Percentiles rank a stretch among this genome's conserved stretches.
Evolutionary conservation across 306 rosid genomes (phyloP).

Genomic region (Inga laurina): DNA sequence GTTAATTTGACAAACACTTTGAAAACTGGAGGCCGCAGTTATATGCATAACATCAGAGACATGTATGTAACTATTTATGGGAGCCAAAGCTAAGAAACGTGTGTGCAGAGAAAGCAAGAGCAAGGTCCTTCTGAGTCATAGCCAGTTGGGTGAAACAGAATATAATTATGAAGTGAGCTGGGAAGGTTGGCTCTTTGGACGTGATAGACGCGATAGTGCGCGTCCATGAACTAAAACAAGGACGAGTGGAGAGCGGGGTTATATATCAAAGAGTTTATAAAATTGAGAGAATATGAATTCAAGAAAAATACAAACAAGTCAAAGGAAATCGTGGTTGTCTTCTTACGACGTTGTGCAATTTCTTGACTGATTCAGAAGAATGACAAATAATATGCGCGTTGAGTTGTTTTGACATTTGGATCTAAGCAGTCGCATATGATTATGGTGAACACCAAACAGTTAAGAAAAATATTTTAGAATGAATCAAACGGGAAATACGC

Average conservation of each 20-base stretch:
- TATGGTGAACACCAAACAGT: neutral
- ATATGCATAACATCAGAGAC: neutral
- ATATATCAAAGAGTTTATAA: no score
- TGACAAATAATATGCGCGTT: neutral
- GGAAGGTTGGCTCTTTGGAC: neutral
- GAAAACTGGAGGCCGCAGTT: neutral
- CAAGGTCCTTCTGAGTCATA: neutral
- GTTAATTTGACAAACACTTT: neutral
- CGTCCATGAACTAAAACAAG: neutral
- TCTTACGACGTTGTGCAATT: neutral
- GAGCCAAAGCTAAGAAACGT: neutral
- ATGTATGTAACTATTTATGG: neutral
- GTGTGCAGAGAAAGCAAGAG: neutral
- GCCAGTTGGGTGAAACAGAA: slow-evolving; percentile 6
- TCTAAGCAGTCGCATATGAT: neutral
- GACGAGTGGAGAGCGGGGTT: neutral
- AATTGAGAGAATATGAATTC: neutral
- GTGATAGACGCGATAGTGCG: neutral
- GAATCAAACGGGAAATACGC: neutral
- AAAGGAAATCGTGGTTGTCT: slow-evolving; percentile 10
- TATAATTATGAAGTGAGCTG: neutral
- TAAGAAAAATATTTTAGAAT: neutral
- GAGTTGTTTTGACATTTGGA: neutral
- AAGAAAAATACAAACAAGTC: neutral
- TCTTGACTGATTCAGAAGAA: neutral